These are phyloP conservation scores for Aspergillus kassunensis DNA, from an alignment of 495 filamentous ascomycete genomes.

Conservation along the genomic window DNA sequence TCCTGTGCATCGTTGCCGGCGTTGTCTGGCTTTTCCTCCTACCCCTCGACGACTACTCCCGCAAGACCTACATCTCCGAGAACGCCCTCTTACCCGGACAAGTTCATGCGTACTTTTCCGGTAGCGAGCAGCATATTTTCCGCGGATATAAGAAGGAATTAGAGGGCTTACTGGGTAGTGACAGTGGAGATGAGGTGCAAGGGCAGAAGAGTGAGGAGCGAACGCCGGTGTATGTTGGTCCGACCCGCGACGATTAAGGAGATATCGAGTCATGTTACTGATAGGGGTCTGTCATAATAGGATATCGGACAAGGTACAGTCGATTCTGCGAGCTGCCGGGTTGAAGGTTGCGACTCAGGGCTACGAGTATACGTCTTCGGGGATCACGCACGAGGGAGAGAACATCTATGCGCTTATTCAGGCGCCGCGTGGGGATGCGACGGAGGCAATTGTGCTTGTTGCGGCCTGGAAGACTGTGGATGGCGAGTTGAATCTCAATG, in stretches of 20 bases:
- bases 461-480: constrained; percentile 85
- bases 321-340: constrained; percentile 70
- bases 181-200: constrained; percentile 11
- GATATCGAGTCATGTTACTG: background rate
- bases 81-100: constrained; percentile 95
- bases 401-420: constrained; percentile 95
- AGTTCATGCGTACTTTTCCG: constrained; percentile 95
- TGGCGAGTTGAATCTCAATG: constrained; percentile 75
- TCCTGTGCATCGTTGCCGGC: constrained; percentile 82
- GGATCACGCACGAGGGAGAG: constrained; percentile 71
- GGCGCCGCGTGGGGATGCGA: constrained; percentile 94
- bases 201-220: constrained; percentile 23
- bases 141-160: constrained; percentile 87
- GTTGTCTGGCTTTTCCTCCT: constrained; percentile 89
- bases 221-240: constrained; percentile 43
- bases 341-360: constrained; percentile 82
- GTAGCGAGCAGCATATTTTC: constrained; percentile 93
- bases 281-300: constrained; percentile 26
- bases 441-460: constrained; percentile 90
- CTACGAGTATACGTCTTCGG: constrained; percentile 73
- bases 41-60: constrained; percentile 89
- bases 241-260: background rate
- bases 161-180: constrained; percentile 38
- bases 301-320: constrained; percentile 64
- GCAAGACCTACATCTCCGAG: constrained; percentile 93